Evolutionary conservation across 2,329 filamentous ascomycete species (phyloP).

Genomic region (Cladosporium sp.): DNA sequence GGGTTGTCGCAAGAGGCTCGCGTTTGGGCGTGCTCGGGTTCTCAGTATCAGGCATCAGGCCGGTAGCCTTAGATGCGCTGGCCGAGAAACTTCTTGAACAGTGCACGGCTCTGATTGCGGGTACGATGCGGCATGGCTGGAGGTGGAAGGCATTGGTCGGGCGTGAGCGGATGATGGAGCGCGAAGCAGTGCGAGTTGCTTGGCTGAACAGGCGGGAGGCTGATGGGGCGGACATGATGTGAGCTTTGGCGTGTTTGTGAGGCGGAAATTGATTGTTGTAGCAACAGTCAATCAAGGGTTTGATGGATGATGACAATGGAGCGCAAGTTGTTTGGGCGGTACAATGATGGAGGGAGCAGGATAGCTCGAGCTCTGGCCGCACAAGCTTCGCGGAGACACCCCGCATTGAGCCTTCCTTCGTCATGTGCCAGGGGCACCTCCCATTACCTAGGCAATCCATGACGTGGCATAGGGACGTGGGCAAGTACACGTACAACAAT

Average conservation of each 20-base stretch:
- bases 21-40: constrained; percentile 46
- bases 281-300: not conserved
- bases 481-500: no score
- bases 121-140: constrained; percentile 4
- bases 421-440: constrained; percentile 1
- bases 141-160: constrained; percentile 19
- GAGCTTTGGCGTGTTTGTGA: not conserved
- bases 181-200: constrained; percentile 25
- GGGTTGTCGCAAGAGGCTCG: constrained; percentile 46
- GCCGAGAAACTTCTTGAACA: constrained; percentile 18
- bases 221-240: constrained; percentile 30
- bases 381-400: constrained; percentile 9
- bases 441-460: not conserved
- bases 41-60: constrained; percentile 45
- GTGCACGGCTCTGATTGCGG: constrained; percentile 12
- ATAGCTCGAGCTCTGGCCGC: not conserved
- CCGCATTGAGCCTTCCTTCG: constrained; percentile 2
- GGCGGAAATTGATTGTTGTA: not conserved
- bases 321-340: constrained; percentile 3
- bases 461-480: not conserved
- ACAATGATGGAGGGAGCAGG: not conserved
- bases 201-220: constrained; percentile 28
- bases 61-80: constrained; percentile 22
- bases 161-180: constrained; percentile 23
- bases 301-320: constrained; percentile 12